These are phyloP conservation scores for Penicillium sp. DNA, from an alignment of 2,329 filamentous ascomycete genomes.

Conservation along the genomic window DNA sequence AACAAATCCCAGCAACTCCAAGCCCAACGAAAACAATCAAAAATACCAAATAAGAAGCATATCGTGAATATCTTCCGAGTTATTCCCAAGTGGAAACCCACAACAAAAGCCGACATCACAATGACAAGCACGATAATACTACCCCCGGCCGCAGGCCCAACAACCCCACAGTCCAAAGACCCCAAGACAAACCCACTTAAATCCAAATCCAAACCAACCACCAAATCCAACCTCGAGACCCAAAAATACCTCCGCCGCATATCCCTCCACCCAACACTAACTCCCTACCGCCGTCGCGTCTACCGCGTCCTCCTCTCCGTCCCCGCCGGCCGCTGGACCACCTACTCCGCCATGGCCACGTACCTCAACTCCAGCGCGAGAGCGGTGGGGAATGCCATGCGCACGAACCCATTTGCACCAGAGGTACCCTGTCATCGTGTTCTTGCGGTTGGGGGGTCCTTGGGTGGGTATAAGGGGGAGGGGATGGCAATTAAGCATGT, in stretches of 20 bases:
- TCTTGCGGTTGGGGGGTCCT: slow-evolving; percentile 66
- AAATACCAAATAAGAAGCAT: neutral
- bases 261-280: slow-evolving; percentile 46
- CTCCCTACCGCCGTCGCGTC: slow-evolving; percentile 54
- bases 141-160: neutral
- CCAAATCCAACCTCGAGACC: neutral
- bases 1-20: neutral
- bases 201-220: neutral
- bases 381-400: slow-evolving; percentile 74
- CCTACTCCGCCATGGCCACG: slow-evolving; percentile 70
- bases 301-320: slow-evolving; percentile 75
- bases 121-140: neutral
- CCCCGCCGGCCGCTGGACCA: slow-evolving; percentile 71
- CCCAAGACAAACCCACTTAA: neutral
- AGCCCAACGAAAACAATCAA: neutral
- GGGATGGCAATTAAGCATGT: slow-evolving; percentile 48
- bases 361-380: slow-evolving; percentile 70
- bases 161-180: neutral
- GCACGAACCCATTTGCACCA: slow-evolving; percentile 78
- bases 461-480: slow-evolving; percentile 54
- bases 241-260: slow-evolving; percentile 43
- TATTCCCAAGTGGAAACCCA: too few species aligned
- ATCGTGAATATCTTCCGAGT: too few species aligned
- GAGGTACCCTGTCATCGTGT: slow-evolving; percentile 80
- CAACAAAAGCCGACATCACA: neutral